Conservation (phyloP, 139 green algal species). For the Desmodesmus armatus region DNA sequence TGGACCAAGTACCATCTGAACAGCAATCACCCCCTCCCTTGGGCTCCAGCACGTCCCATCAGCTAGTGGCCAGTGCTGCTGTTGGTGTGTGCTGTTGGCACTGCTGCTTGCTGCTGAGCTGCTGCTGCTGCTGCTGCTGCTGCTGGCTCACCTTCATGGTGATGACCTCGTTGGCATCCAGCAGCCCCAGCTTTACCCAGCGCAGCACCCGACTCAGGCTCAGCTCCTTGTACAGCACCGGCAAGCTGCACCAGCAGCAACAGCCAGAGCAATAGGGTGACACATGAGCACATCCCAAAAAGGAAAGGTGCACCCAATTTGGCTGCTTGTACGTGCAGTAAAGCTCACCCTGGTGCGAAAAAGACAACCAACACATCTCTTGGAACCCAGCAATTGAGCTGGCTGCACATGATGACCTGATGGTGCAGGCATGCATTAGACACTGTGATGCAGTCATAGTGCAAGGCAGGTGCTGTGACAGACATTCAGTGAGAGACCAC, state of each 20-base stretch:
- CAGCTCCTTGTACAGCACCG: constrained; percentile 69
- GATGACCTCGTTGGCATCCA: constrained; percentile 78
- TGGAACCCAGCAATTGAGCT: not conserved
- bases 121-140: not conserved
- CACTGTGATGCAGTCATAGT: not conserved
- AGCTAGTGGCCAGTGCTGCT: not conserved
- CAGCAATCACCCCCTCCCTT: not conserved
- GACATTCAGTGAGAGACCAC: not conserved
- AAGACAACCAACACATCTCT: not conserved
- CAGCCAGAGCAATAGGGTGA: not conserved
- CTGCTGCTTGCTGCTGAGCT: not conserved
- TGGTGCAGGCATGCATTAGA: not conserved
- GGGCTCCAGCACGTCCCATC: not conserved
- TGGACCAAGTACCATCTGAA: too few species aligned
- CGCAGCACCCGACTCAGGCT: constrained; percentile 75
- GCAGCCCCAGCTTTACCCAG: constrained; percentile 72
- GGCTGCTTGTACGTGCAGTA: too few species aligned
- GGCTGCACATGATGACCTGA: not conserved
- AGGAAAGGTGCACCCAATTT: too few species aligned
- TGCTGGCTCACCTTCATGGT: constrained; percentile 87
- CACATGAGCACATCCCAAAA: too few species aligned
- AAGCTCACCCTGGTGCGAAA: too few species aligned
- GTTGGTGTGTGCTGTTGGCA: not conserved
- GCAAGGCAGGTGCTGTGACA: not conserved
- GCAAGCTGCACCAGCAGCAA: constrained; percentile 51